Evolutionary conservation across 2,329 filamentous ascomycete genomes (phyloP), one percentile per base, ranked within the genome.

Genomic region (Aureobasidium lini): DNA sequence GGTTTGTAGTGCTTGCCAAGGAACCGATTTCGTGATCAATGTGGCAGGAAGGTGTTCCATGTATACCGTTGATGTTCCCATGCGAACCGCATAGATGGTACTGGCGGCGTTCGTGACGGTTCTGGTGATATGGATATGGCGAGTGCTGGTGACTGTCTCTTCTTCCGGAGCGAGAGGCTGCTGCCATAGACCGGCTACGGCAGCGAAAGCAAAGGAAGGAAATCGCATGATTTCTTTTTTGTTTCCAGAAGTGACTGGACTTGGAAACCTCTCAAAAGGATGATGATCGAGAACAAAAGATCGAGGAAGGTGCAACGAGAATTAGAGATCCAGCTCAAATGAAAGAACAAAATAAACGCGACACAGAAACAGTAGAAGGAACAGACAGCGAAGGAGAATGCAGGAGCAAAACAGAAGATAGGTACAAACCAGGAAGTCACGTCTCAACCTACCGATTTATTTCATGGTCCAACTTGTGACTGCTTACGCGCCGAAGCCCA

Each of bases 111-210:
- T n/a, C 11, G 32, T 31, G 9, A 40, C 13, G 4, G 43, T 47
- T 32, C 29, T 57, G 9, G 53, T 39, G 31, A 57, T n/a, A 6
- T 57, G 53, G 4, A 47, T n/a, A 31, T 47, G 43, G 23, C 32
- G 40, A 1, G 53, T 57, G 43, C 43, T 57, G 10, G 52, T 44
- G 9, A 47, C 32, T n/a, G 32, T 47, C 18, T 49, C 32, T 37
- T 57, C 34, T 8, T 48, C 28, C 7, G 44, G 9, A 58, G n/a
- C 6, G 54, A 58, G 54, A 31, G 54, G 44, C 23, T 58, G 44
- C 44, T 58, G 54, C 54, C 54, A 58, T 49, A 58, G 54, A n/a
- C 54, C 54, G 23, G 54, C 54, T 49, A 49, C 34, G 10, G 54
- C 54, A 28, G 54, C 54, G n/a, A 49, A 49, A 16, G 32, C 34